Evolutionary conservation across 768 basidiomycete genomes (phyloP).

Genomic region (Agrocybe pediades): DNA sequence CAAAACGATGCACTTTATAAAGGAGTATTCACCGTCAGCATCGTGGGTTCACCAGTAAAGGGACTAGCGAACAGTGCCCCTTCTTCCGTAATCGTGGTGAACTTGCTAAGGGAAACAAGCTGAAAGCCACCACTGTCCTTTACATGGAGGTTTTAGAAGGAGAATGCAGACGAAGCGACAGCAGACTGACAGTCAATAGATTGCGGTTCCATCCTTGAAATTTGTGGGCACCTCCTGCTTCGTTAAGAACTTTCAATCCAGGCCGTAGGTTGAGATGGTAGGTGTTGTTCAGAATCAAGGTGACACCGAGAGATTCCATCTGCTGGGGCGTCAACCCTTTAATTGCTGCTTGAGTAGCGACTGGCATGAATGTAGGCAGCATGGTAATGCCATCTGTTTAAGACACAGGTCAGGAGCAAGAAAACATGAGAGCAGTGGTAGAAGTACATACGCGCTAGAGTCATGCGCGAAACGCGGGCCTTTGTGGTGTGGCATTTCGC

Average conservation of each 20-base stretch:
- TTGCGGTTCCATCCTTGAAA: constrained; percentile 91
- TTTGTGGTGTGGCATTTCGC: constrained; percentile 81
- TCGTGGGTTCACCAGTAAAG: constrained; percentile 85
- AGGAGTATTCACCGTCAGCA: constrained; percentile 68
- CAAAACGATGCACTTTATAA: neutral
- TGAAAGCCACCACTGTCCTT: constrained; percentile 93
- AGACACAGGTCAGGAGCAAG: neutral
- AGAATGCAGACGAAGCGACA: neutral
- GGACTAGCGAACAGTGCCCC: constrained; percentile 85
- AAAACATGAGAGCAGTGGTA: neutral
- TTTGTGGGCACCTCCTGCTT: constrained; percentile 83
- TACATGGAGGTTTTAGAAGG: neutral
- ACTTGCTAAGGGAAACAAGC: constrained; percentile 81
- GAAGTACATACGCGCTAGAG: constrained; percentile 64
- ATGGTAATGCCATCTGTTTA: constrained; percentile 73
- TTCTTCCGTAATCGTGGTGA: constrained; percentile 85
- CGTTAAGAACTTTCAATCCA: constrained; percentile 69
- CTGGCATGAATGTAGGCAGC: constrained; percentile 92
- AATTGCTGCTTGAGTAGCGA: constrained; percentile 90
- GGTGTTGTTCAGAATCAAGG: constrained; percentile 86
- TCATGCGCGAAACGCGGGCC: constrained; percentile 86
- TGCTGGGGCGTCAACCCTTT: constrained; percentile 89
- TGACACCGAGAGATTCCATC: constrained; percentile 78
- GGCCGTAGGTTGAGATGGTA: constrained; percentile 90
- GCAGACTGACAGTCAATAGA: constrained; percentile 68